Percentiles rank a stretch among this genome's conserved stretches.
Conservation (phyloP, 1,139 yeast species). For the Pichia sp. region DNA sequence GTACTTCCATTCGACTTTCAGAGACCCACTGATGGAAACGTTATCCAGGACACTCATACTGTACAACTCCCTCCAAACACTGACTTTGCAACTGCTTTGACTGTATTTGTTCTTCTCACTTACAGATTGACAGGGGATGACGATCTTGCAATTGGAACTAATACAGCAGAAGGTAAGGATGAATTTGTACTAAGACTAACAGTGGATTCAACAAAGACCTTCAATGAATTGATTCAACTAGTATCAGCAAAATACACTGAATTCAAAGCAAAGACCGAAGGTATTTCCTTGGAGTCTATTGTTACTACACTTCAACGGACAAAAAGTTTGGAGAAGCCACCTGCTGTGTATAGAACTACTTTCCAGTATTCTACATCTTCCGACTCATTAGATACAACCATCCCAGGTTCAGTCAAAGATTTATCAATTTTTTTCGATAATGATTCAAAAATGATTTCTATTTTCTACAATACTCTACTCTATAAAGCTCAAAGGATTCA, state of each 20-base stretch:
- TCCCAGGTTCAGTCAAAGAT: slow-evolving; percentile 53
- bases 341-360: slow-evolving; percentile 58
- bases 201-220: slow-evolving; percentile 47
- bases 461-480: slow-evolving; percentile 69
- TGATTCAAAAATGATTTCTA: slow-evolving; percentile 28
- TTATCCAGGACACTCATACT: slow-evolving; percentile 53
- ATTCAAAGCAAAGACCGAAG: slow-evolving; percentile 31
- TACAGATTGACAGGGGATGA: slow-evolving; percentile 89
- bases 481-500: slow-evolving; percentile 64
- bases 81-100: slow-evolving; percentile 48
- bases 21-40: slow-evolving; percentile 64
- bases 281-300: slow-evolving; percentile 49
- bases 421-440: slow-evolving; percentile 44
- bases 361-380: slow-evolving; percentile 42
- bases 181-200: slow-evolving; percentile 55
- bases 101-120: slow-evolving; percentile 66
- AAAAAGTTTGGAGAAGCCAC: slow-evolving; percentile 48
- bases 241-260: slow-evolving; percentile 39
- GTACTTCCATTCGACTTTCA: slow-evolving; percentile 84
- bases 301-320: slow-evolving; percentile 42
- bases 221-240: slow-evolving; percentile 42
- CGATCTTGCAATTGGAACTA: slow-evolving; percentile 79
- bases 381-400: slow-evolving; percentile 42
- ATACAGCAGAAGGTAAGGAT: slow-evolving; percentile 29
- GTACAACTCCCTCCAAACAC: slow-evolving; percentile 32